Conservation (phyloP, 2,329 filamentous ascomycete species). For the Coniochaeta sp. region DNA sequence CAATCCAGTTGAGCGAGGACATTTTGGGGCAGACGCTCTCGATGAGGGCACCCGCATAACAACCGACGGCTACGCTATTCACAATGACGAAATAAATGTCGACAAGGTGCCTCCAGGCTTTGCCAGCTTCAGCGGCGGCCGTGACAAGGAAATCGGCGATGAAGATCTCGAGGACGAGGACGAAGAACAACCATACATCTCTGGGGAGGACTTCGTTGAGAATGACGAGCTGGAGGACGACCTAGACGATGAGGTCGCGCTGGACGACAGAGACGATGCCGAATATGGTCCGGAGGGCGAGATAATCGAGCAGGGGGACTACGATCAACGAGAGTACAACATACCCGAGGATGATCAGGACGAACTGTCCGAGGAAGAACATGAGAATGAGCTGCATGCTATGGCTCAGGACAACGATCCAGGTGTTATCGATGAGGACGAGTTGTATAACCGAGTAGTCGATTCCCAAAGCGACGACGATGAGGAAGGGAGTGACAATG, state of each 20-base stretch:
- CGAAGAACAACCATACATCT: background rate
- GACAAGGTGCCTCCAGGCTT: slow-evolving; percentile 14
- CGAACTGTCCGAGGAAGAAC: slow-evolving; percentile 12
- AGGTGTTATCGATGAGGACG: slow-evolving; percentile 12
- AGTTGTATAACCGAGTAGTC: slow-evolving; percentile 12
- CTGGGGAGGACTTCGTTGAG: slow-evolving; percentile 5
- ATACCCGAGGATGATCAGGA: slow-evolving; percentile 15
- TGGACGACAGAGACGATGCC: slow-evolving; percentile 10
- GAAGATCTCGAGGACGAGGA: background rate
- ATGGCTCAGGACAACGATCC: slow-evolving; percentile 11
- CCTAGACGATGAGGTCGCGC: slow-evolving; percentile 6
- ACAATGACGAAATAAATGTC: slow-evolving; percentile 5
- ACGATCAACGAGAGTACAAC: slow-evolving; percentile 17
- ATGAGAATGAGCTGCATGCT: slow-evolving; percentile 12
- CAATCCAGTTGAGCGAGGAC: slow-evolving; percentile 14
- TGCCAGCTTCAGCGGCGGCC: slow-evolving; percentile 11
- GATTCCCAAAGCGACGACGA: slow-evolving; percentile 18
- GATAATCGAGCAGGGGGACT: slow-evolving; percentile 15
- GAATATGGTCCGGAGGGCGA: slow-evolving; percentile 11
- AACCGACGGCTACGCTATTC: slow-evolving; percentile 6
- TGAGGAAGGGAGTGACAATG: slow-evolving; percentile 18
- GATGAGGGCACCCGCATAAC: slow-evolving; percentile 8
- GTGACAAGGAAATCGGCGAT: background rate
- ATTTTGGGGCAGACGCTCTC: slow-evolving; percentile 14
- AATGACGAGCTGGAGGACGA: slow-evolving; percentile 4